These are phyloP conservation scores for Ganoderma resinaceum DNA, from an alignment of 1,284 basidiomycete genomes.

Conservation along the genomic window DNA sequence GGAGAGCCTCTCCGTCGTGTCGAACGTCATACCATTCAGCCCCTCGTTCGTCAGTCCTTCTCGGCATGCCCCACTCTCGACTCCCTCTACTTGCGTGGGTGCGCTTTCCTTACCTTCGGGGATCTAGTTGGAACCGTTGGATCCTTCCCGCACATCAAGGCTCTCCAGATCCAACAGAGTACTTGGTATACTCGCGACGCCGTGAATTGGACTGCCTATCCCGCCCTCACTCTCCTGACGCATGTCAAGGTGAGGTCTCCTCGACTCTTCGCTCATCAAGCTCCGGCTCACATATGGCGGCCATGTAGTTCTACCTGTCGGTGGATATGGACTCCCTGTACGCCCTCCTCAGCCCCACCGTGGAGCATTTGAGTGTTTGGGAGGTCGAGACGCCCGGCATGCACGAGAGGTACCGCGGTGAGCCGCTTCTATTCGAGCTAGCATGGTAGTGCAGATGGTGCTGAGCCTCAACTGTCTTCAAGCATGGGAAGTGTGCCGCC, in stretches of 20 bases:
- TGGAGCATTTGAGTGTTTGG: background rate
- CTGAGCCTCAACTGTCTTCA: background rate
- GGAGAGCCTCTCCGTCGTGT: background rate
- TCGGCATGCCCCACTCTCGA: background rate
- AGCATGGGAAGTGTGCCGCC: background rate
- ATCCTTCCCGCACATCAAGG: background rate
- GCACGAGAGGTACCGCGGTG: background rate
- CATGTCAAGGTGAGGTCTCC: background rate
- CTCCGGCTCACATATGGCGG: background rate
- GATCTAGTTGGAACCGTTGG: background rate
- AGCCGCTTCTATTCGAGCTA: background rate
- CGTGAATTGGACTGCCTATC: background rate
- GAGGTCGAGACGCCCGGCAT: background rate
- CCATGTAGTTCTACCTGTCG: background rate
- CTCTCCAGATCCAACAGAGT: background rate
- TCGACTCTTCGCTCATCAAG: background rate
- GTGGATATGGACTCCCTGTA: slow-evolving; percentile 1
- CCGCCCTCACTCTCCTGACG: background rate
- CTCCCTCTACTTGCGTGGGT: background rate
- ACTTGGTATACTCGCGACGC: background rate
- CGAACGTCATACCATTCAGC: background rate
- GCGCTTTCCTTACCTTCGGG: background rate
- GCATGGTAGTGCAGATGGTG: background rate
- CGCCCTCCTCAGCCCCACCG: background rate
- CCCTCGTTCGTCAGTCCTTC: background rate